A percentile compares a stretch with the other conserved stretches of the same genome.
These are phyloP conservation scores for Tuber aestivum DNA, from an alignment of 495 filamentous ascomycete species.

Conservation along the genomic window DNA sequence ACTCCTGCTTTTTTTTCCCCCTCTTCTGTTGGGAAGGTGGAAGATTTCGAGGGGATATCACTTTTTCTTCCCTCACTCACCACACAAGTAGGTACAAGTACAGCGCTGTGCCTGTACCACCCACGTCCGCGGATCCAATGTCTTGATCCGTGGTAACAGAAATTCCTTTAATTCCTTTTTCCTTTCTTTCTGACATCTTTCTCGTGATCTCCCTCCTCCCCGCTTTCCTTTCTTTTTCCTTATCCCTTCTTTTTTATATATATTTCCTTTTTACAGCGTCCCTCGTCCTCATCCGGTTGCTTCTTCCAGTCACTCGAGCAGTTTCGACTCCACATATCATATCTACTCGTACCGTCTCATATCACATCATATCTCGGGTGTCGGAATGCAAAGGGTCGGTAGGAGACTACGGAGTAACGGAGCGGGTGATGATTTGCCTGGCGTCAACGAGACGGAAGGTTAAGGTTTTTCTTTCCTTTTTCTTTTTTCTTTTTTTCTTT, in stretches of 20 bases:
- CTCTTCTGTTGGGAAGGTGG: neutral
- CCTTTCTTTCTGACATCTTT: too few species aligned
- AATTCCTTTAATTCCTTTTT: neutral
- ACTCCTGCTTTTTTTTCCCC: neutral
- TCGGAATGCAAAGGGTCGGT: neutral
- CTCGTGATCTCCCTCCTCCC: neutral
- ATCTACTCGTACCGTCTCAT: neutral
- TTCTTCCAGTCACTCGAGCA: neutral
- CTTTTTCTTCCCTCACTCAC: neutral
- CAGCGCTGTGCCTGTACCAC: neutral
- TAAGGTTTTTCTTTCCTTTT: neutral
- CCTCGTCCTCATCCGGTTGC: neutral
- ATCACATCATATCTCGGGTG: neutral
- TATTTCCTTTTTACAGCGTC: neutral
- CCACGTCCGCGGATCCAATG: constrained; percentile 2
- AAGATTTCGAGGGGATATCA: neutral
- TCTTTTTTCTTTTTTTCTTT: neutral
- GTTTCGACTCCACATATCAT: neutral
- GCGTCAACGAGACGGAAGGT: neutral
- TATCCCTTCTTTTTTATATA: neutral
- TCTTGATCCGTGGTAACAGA: constrained; percentile 7
- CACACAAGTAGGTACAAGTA: neutral
- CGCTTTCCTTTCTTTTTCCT: neutral
- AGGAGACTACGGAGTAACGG: neutral
- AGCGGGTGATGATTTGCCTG: neutral